phyloP scores from a whole-genome alignment of 257 asterid genomes.

The Paulownia fortunei region DNA sequence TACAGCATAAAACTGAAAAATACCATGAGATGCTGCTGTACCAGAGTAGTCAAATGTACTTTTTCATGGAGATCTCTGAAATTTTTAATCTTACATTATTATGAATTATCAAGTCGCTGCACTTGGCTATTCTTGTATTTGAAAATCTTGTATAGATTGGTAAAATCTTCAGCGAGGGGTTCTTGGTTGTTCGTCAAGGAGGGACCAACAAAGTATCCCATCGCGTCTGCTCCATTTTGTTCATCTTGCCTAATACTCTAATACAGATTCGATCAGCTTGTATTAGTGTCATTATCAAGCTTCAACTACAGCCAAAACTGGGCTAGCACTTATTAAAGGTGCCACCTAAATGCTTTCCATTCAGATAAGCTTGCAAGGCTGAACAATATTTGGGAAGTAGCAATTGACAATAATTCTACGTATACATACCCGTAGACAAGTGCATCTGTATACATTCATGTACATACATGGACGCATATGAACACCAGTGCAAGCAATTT shows the following conservation, averaged over 20 bases:
- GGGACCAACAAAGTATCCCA: background rate
- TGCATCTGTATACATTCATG: no score
- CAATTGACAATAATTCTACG: no score
- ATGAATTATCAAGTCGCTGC: background rate
- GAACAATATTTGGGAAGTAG: no score
- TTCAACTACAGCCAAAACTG: background rate
- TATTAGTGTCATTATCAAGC: no score
- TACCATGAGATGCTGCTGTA: background rate
- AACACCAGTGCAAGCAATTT: no score
- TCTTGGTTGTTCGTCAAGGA: background rate
- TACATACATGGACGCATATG: no score
- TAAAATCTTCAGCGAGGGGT: background rate
- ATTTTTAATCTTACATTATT: background rate
- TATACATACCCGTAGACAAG: no score
- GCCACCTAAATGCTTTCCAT: no score
- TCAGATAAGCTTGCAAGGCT: no score
- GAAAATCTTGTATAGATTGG: background rate
- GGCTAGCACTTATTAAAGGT: no score
- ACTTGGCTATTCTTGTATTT: background rate
- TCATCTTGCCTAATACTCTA: background rate
- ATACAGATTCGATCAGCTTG: no score
- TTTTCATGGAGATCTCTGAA: slow-evolving; percentile 15
- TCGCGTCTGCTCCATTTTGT: background rate
- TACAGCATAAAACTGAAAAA: background rate
- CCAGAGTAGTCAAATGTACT: slow-evolving; percentile 1